Conservation (phyloP, 2,329 filamentous ascomycete species). For the Exophiala lecanii-corni region DNA sequence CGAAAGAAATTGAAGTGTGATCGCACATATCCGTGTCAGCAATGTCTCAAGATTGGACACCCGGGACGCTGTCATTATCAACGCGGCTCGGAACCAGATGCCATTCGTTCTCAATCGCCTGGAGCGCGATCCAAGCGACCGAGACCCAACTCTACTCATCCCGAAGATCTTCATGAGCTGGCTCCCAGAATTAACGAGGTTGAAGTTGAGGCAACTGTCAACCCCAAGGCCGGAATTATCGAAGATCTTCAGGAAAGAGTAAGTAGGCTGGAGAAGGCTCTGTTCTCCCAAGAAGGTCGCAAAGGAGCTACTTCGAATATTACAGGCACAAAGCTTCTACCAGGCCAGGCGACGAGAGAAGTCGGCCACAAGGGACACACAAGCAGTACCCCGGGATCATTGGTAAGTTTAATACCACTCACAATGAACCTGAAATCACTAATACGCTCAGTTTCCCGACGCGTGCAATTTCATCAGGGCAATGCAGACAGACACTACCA, state of each 20-base stretch:
- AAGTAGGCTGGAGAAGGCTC: slow-evolving; percentile 15
- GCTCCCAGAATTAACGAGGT: background rate
- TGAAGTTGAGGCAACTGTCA: background rate
- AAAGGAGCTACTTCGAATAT: background rate
- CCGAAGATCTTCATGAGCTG: background rate
- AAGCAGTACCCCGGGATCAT: too few relatives aligned
- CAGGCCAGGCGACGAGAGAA: too few relatives aligned
- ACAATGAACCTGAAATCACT: too few relatives aligned
- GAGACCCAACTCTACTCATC: slow-evolving; percentile 1
- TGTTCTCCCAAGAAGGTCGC: slow-evolving; percentile 8
- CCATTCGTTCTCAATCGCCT: slow-evolving; percentile 5
- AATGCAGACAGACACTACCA: slow-evolving; percentile 4
- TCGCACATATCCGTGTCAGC: slow-evolving; percentile 49
- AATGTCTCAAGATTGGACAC: slow-evolving; percentile 39
- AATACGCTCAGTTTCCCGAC: slow-evolving; percentile 12
- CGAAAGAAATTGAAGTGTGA: slow-evolving; percentile 52
- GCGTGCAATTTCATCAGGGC: slow-evolving; percentile 15
- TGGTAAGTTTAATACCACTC: too few relatives aligned
- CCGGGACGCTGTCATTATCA: slow-evolving; percentile 21
- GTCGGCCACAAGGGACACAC: too few relatives aligned
- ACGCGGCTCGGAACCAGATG: slow-evolving; percentile 21
- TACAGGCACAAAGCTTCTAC: too few relatives aligned
- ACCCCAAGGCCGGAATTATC: slow-evolving; percentile 6
- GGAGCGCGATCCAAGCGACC: slow-evolving; percentile 10
- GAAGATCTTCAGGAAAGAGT: slow-evolving; percentile 22